These are phyloP conservation scores for Nakazawaea wyomingensis DNA, from an alignment of 805 yeast genomes.

Conservation along the genomic window DNA sequence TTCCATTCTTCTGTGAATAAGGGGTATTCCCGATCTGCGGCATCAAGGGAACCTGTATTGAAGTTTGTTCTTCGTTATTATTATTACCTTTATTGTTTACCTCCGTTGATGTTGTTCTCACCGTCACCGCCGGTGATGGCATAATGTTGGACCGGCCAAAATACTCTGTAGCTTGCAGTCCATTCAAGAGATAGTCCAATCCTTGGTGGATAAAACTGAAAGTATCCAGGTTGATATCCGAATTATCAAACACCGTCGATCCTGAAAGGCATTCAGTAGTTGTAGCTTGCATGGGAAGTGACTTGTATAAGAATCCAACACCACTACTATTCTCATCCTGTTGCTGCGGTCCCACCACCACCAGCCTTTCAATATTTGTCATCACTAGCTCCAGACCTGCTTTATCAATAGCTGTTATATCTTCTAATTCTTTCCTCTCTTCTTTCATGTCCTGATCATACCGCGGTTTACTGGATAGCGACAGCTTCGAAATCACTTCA, in stretches of 20 bases:
- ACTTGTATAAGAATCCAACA: not conserved
- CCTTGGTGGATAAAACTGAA: slow-evolving; percentile 8
- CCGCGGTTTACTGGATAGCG: not conserved
- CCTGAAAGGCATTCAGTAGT: not conserved
- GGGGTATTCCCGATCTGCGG: too few relatives aligned
- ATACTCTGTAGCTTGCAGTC: not conserved
- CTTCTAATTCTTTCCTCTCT: not conserved
- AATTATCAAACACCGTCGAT: not conserved
- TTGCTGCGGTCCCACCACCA: too few relatives aligned
- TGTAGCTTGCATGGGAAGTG: not conserved
- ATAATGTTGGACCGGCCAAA: too few relatives aligned
- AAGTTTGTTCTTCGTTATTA: not conserved
- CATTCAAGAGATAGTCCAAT: slow-evolving; percentile 9
- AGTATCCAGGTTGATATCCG: not conserved
- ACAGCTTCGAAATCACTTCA: not conserved
- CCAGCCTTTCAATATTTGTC: too few relatives aligned
- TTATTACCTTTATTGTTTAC: not conserved
- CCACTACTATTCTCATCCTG: too few relatives aligned
- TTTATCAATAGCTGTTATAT: not conserved
- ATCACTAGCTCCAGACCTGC: not conserved
- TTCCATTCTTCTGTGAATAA: too few relatives aligned
- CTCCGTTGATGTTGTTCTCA: not conserved
- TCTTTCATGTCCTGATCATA: not conserved
- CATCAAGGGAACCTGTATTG: too few relatives aligned
- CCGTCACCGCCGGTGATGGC: too few relatives aligned